These are phyloP conservation scores for Brasilioporus rufonigricans DNA, from an alignment of 768 basidiomycete genomes.

Conservation along the genomic window DNA sequence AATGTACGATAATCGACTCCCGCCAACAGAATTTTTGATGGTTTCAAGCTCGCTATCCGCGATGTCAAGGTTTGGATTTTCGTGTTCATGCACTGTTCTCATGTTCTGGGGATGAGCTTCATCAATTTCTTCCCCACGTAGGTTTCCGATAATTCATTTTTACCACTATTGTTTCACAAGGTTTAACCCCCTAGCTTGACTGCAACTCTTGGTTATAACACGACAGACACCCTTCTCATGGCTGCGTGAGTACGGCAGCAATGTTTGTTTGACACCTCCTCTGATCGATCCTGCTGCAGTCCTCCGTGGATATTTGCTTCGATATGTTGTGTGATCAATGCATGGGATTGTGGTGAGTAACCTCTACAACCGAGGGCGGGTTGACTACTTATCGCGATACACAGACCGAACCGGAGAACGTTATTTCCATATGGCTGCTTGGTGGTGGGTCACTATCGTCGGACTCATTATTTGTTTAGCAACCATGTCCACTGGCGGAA, in stretches of 20 bases:
- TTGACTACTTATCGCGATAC: background rate
- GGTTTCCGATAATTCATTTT: slow-evolving; percentile 6
- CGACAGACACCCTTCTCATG: slow-evolving; percentile 57
- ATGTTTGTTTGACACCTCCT: background rate
- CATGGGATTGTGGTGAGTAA: slow-evolving; percentile 48
- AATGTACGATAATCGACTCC: background rate
- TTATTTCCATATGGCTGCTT: slow-evolving; percentile 55
- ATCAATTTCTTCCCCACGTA: slow-evolving; percentile 59
- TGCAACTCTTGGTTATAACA: slow-evolving; percentile 57
- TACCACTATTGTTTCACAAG: background rate
- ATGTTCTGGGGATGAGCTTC: slow-evolving; percentile 55
- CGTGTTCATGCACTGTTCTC: slow-evolving; percentile 48
- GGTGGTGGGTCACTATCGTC: slow-evolving; percentile 59
- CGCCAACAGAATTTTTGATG: slow-evolving; percentile 41
- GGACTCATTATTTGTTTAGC: slow-evolving; percentile 59
- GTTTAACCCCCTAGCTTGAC: slow-evolving; percentile 40
- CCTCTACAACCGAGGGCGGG: background rate
- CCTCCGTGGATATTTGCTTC: slow-evolving; percentile 62
- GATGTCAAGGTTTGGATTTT: slow-evolving; percentile 57
- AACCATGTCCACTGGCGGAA: slow-evolving; percentile 48
- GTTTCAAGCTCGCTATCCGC: slow-evolving; percentile 52
- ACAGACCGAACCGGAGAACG: slow-evolving; percentile 61
- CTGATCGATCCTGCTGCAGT: slow-evolving; percentile 27
- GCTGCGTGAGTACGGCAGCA: slow-evolving; percentile 45
- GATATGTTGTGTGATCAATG: slow-evolving; percentile 47